Percentiles rank a stretch among this genome's conserved stretches.
Evolutionary conservation across 179 eudicot species (phyloP).

Genomic region (Beta macrorhiza): DNA sequence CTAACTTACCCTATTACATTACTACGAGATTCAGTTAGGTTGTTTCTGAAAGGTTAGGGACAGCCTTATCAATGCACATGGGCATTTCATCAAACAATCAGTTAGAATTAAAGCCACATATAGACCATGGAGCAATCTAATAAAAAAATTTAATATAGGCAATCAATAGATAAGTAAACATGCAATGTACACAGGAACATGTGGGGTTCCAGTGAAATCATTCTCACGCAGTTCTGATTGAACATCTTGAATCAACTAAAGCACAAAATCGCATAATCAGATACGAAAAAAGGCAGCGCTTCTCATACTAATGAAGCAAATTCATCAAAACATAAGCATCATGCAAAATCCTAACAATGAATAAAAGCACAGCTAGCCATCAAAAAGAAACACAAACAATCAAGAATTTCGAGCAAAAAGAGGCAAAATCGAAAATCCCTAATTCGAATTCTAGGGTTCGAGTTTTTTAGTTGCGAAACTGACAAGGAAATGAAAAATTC

Average conservation of each 20-base stretch:
- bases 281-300: background rate
- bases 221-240: slow-evolving; percentile 43
- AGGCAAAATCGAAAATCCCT: no score
- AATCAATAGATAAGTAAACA: background rate
- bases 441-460: no score
- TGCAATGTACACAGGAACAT: slow-evolving; percentile 51
- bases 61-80: background rate
- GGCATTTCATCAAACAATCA: background rate
- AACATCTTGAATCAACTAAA: slow-evolving; percentile 64
- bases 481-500: no score
- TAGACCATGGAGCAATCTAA: background rate
- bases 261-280: slow-evolving; percentile 22
- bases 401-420: no score
- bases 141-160: background rate
- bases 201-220: slow-evolving; percentile 43
- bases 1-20: no score
- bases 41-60: no score
- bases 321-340: slow-evolving; percentile 1
- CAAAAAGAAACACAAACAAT: no score
- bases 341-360: background rate
- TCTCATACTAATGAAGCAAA: background rate
- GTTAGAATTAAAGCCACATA: background rate
- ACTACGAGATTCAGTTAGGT: no score
- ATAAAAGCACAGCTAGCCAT: no score
- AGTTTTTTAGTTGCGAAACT: no score